A percentile compares a stretch with the other conserved stretches of the same genome.
Evolutionary conservation across 345 rosid species (phyloP).

Genomic region (Toxicodendron radicans): DNA sequence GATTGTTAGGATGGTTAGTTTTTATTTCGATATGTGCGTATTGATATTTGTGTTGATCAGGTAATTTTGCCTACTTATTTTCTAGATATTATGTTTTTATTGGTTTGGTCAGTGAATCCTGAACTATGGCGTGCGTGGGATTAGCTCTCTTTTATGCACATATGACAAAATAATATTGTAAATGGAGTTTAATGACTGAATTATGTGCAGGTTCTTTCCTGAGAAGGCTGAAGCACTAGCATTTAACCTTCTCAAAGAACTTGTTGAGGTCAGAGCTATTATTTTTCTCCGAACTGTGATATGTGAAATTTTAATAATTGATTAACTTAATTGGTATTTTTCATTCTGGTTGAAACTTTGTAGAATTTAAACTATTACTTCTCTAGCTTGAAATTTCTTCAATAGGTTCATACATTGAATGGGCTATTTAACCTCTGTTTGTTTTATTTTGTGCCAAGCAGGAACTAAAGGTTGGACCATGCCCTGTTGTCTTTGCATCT

Average conservation of each 20-base stretch:
- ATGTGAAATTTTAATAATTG: slow-evolving; percentile 4
- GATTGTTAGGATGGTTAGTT: not conserved
- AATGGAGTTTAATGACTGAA: slow-evolving; percentile 20
- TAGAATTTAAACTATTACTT: not conserved
- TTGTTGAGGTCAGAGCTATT: slow-evolving; percentile 53
- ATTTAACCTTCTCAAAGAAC: slow-evolving; percentile 53
- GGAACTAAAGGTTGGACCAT: slow-evolving; percentile 75
- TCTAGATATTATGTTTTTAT: not conserved
- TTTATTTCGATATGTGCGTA: not conserved
- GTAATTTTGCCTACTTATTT: no score
- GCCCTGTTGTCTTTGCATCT: slow-evolving; percentile 80
- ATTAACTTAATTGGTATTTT: not conserved
- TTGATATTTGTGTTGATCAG: not conserved
- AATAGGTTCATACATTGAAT: slow-evolving; percentile 4
- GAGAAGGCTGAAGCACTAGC: slow-evolving; percentile 76
- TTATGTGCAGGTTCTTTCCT: slow-evolving; percentile 72
- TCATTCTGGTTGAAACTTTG: not conserved
- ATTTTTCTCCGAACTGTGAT: not conserved
- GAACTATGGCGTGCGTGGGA: not conserved
- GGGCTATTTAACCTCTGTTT: slow-evolving; percentile 7
- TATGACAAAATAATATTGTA: not conserved
- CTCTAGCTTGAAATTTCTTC: not conserved
- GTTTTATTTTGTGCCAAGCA: slow-evolving; percentile 22
- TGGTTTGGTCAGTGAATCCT: not conserved
- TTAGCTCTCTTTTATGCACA: not conserved